Percentiles rank a stretch among this genome's conserved stretches.
These are phyloP conservation scores for Kluyveromyces lactis DNA, from an alignment of 805 yeast genomes.

Conservation along the genomic window DNA sequence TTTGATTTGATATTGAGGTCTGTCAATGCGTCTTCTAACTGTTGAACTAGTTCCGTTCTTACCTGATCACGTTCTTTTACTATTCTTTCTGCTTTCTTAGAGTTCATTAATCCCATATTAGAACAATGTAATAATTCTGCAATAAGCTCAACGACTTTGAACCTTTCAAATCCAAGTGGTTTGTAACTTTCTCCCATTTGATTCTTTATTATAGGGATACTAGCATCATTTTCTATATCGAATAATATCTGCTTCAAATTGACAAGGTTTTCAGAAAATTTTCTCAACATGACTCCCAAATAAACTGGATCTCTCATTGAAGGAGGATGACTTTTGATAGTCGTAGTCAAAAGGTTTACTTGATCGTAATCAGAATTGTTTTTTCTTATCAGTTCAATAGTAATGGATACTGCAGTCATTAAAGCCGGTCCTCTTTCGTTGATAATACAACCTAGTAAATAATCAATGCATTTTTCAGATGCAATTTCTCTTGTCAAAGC, in stretches of 20 bases:
- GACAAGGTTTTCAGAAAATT: constrained; percentile 56
- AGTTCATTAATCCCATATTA: constrained; percentile 89
- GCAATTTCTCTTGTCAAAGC: constrained; percentile 82
- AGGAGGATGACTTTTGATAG: constrained; percentile 80
- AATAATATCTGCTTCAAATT: constrained; percentile 14
- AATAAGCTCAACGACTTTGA: constrained; percentile 81
- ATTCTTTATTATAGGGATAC: constrained; percentile 36
- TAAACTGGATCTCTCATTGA: constrained; percentile 84
- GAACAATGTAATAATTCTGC: constrained; percentile 96
- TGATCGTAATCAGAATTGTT: constrained; percentile 93
- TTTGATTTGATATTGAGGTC: constrained; percentile 15
- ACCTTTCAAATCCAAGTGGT: constrained; percentile 84
- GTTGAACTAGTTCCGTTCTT: constrained; percentile 44
- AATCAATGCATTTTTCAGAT: constrained; percentile 50
- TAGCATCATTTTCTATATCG: constrained; percentile 16
- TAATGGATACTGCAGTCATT: constrained; percentile 83
- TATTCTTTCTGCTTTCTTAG: constrained; percentile 59
- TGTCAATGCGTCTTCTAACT: constrained; percentile 27
- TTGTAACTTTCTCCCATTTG: constrained; percentile 54
- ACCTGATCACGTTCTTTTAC: constrained; percentile 61
- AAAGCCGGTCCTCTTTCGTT: constrained; percentile 65
- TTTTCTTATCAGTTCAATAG: constrained; percentile 88
- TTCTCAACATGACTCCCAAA: constrained; percentile 69
- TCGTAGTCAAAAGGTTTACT: constrained; percentile 65
- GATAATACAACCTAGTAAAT: constrained; percentile 65